Evolutionary conservation across 2,329 filamentous ascomycete species (phyloP), one percentile per base, ranked within the genome.

Genomic region (Cercospora janseana): DNA sequence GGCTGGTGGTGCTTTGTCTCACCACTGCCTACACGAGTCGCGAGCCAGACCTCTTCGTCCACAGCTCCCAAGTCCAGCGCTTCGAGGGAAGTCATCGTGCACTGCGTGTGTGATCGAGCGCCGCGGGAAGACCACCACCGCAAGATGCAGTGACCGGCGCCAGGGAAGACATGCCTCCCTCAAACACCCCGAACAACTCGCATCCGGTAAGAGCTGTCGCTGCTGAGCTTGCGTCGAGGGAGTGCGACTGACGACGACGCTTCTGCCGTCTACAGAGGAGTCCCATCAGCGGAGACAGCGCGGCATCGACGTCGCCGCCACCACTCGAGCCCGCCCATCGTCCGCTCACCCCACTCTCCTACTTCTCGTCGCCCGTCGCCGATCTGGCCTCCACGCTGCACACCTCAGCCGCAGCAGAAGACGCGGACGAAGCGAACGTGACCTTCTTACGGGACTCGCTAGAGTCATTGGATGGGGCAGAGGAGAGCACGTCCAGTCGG

Each of bases 301-400:
- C 34, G 8, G 34, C 10, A 20, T 38, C 34, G 15, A 38, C 43
- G 6, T 34, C 34, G 32, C 34, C 46, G 9, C 46, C 32, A 41
- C 34, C 40, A 38, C 49, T 51, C 27, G 49, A 54, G 46, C 45
- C 48, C 31, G 51, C 32, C 13, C 48, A 50, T 29, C 61, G 60
- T 13, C 61, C 58, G 20, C 59, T 62, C 44, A 62, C 62, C n/a
- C 64, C 63, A 12, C 59, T 64, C 20, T 63, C 67, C 18, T 78
- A 79, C 58, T 69, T 77, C 31, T 75, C 73, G 46, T 75, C 72
- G 58, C 72, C 77, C 40, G 72, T 76, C 31, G 70, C 75, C 48
- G 74, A 78, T 59, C 70, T 79, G 51, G 74, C 77, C 43, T 66
- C 73, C 29, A 78, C 76, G 31, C 68, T 78, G 34, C 72, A 72